These are phyloP conservation scores for Heterococcus sp. DNA, from an alignment of 108 stramenopile genomes.

Conservation along the genomic window DNA sequence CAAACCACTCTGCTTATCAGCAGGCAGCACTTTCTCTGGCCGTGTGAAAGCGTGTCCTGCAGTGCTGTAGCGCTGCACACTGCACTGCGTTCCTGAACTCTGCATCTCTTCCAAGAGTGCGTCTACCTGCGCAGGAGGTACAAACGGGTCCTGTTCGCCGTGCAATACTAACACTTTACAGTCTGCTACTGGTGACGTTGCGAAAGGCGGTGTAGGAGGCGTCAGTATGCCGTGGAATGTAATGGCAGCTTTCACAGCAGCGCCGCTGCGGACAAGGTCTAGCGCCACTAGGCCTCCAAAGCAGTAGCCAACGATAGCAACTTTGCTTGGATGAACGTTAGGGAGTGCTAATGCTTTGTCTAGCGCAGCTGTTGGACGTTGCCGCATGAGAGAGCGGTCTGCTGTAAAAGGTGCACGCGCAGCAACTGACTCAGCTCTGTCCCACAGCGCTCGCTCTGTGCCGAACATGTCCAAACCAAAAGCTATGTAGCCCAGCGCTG, in stretches of 20 bases:
- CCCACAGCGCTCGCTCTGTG: conserved; percentile 25
- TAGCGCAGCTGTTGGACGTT: conserved; percentile 15
- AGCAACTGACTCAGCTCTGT: conserved; percentile 19
- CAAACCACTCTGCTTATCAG: conserved; percentile 12
- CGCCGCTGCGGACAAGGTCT: conserved; percentile 1
- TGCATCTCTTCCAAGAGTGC: conserved; percentile 17
- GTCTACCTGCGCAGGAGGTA: conserved; percentile 33
- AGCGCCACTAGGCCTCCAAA: conserved; percentile 32
- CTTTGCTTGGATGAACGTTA: conserved; percentile 2
- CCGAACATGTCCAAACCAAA: conserved; percentile 46
- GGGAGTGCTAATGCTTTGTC: not conserved
- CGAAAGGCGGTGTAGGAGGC: conserved; percentile 7
- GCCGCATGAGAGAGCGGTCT: conserved; percentile 12
- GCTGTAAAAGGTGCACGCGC: conserved; percentile 26
- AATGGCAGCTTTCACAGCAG: conserved; percentile 4
- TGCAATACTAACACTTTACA: conserved; percentile 25
- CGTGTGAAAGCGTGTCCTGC: conserved; percentile 36
- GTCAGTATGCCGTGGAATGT: conserved; percentile 30
- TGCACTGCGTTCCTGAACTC: conserved; percentile 1
- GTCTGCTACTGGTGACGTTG: too few relatives aligned
- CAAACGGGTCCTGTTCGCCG: conserved; percentile 20
- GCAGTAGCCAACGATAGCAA: conserved; percentile 40
- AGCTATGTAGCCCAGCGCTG: conserved; percentile 29
- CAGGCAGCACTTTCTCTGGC: conserved; percentile 13
- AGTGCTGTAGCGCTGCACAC: conserved; percentile 3